Base-by-base conservation (phyloP, 306 rosid species). In the Begonia masoniana region DNA sequence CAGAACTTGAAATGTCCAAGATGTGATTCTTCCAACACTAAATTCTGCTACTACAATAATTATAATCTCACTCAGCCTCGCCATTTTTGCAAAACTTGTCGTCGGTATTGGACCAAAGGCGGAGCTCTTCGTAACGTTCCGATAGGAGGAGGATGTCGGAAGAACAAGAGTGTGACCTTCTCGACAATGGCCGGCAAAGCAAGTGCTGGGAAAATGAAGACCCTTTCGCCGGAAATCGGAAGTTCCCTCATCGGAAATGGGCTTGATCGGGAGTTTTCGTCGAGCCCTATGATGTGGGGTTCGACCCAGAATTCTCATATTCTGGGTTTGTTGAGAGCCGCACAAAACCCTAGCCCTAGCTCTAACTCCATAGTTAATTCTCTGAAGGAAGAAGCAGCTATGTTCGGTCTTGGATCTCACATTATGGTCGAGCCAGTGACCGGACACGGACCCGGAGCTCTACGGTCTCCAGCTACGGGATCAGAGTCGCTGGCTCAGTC, bases 261-360 rank as follows among this genome's bases (percentile, higher is more conserved):
- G 16, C 70, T 72, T 7, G 94, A 78, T 50, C 76, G 68, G 0
- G 77, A 70, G 9, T 43, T 80, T 48, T 59, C 71, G 35, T 24
- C 76, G 3, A 68, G 60, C 61, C 96, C 82, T 8, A 72, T 91
- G 65, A 71, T 81, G 0, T 91, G 97, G 97, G 97, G 97, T 0
- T 85, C 96, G 1, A 84, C 97, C 0, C 97, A 85, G 62, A 83
- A 81, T 56, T 77, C 92, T 31, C 94, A 79, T 35, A 60, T 85
- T 0, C 41, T 91, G 51, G 75, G 96, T 26, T 50, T 91, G 11
- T 64, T 91, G 4, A 76, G 88, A 71, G 73, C 88, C 35, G 48
- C 62, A 19, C 86, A 78, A 55, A 80, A 56, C 62, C 85, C 72
- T 70, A 83, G 65, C 78, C 78, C 79, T 71, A 73, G 64, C 83